These are phyloP conservation scores for Euryodendron excelsum DNA, from an alignment of 148 eudicot genomes.

Conservation along the genomic window DNA sequence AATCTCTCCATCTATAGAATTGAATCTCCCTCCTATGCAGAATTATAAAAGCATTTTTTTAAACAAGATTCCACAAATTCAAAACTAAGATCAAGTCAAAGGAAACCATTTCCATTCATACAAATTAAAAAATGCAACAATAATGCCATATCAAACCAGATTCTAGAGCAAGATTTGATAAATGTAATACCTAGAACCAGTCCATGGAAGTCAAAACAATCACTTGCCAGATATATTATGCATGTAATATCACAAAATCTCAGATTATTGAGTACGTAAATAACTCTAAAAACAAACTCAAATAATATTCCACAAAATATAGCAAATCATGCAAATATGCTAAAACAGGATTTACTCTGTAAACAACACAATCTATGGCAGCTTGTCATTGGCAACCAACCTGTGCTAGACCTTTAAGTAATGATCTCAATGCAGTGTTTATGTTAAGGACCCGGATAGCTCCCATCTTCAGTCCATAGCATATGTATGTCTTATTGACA, in stretches of 20 bases:
- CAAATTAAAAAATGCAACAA: neutral
- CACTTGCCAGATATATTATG: conserved; percentile 14
- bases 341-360: conserved; percentile 36
- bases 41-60: neutral
- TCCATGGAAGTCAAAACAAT: neutral
- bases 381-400: conserved; percentile 35
- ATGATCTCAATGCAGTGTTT: conserved; percentile 81
- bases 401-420: conserved; percentile 91
- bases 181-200: neutral
- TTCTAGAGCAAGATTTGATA: no score
- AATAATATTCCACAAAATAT: neutral
- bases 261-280: neutral
- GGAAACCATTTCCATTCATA: neutral
- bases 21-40: neutral
- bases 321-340: neutral
- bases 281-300: neutral
- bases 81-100: neutral
- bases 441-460: conserved; percentile 87
- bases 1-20: neutral
- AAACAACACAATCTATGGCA: conserved; percentile 36
- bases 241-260: conserved; percentile 43
- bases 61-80: no score
- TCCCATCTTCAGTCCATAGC: conserved; percentile 93
- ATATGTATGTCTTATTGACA: conserved; percentile 81
- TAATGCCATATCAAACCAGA: neutral